Percentiles rank a stretch among this genome's conserved stretches.
phyloP scores from a whole-genome alignment of 2,329 filamentous ascomycete species.

The Fusarium sterilihyphosum region DNA sequence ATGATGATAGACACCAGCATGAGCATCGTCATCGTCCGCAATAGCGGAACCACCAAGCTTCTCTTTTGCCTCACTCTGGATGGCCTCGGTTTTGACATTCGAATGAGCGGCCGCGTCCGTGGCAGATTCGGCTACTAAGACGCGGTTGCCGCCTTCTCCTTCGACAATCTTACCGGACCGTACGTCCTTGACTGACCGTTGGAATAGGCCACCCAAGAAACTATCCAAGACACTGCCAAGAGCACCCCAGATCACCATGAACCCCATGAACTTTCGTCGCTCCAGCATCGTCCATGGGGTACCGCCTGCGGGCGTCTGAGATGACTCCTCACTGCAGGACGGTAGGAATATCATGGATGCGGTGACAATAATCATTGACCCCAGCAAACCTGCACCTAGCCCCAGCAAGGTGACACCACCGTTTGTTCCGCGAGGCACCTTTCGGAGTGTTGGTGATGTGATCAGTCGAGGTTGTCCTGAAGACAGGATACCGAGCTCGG shows the following conservation, averaged over 20 bases:
- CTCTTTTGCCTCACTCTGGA: constrained; percentile 57
- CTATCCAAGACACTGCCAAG: constrained; percentile 89
- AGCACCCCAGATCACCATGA: constrained; percentile 77
- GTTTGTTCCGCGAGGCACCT: constrained; percentile 91
- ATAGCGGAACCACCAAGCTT: constrained; percentile 47
- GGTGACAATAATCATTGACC: constrained; percentile 76
- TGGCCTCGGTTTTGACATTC: constrained; percentile 53
- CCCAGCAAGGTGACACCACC: constrained; percentile 86
- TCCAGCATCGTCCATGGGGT: constrained; percentile 60
- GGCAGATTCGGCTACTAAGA: constrained; percentile 56
- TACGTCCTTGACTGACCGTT: constrained; percentile 86
- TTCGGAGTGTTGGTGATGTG: constrained; percentile 78
- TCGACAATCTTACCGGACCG: constrained; percentile 89
- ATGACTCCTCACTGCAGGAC: constrained; percentile 64
- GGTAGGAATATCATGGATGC: constrained; percentile 74
- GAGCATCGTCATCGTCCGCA: constrained; percentile 50
- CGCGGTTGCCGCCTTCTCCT: constrained; percentile 76
- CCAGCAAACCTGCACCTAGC: constrained; percentile 76
- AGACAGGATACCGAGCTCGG: constrained; percentile 92
- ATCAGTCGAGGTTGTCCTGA: constrained; percentile 81
- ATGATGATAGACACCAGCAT: constrained; percentile 58
- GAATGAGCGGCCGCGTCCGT: constrained; percentile 41
- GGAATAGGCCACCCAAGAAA: constrained; percentile 83
- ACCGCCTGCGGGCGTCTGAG: constrained; percentile 53
- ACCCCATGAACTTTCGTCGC: constrained; percentile 60